phyloP scores from a whole-genome alignment of 2,329 filamentous ascomycete species.

The Fusarium mexicanum region DNA sequence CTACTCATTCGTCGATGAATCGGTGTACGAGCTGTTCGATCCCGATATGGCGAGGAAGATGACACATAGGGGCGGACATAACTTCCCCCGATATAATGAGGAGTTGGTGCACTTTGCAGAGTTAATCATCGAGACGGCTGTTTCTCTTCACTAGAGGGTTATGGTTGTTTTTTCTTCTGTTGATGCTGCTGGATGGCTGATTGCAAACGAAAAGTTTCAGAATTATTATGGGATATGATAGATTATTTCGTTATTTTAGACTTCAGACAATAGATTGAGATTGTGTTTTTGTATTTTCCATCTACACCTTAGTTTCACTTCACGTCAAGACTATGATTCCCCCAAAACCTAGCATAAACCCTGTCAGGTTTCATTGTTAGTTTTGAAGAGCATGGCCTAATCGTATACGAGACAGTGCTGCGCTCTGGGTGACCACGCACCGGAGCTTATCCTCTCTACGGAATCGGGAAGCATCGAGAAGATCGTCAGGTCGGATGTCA shows the following conservation, averaged over 20 bases:
- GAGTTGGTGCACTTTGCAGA: background rate
- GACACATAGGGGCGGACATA: background rate
- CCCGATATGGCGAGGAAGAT: background rate
- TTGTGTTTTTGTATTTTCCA: background rate
- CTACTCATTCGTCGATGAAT: background rate
- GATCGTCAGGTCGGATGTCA: background rate
- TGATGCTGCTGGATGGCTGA: background rate
- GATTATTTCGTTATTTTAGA: background rate
- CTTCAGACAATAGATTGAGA: background rate
- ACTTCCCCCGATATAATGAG: background rate
- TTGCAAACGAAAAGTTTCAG: background rate
- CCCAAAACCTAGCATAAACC: background rate
- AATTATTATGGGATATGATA: background rate
- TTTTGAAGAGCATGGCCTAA: background rate
- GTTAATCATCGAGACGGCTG: background rate
- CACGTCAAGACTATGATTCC: background rate
- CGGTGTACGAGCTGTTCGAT: background rate
- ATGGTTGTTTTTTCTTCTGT: background rate
- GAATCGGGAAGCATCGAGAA: background rate
- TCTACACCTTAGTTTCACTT: too few relatives aligned
- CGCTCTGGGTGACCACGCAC: fast-evolving
- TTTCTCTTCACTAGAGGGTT: background rate
- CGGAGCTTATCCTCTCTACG: background rate
- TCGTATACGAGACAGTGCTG: fast-evolving
- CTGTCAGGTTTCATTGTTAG: fast-evolving